Evolutionary conservation across 495 filamentous ascomycete genomes (phyloP).

Genomic region (Hypoxylon perforatum): DNA sequence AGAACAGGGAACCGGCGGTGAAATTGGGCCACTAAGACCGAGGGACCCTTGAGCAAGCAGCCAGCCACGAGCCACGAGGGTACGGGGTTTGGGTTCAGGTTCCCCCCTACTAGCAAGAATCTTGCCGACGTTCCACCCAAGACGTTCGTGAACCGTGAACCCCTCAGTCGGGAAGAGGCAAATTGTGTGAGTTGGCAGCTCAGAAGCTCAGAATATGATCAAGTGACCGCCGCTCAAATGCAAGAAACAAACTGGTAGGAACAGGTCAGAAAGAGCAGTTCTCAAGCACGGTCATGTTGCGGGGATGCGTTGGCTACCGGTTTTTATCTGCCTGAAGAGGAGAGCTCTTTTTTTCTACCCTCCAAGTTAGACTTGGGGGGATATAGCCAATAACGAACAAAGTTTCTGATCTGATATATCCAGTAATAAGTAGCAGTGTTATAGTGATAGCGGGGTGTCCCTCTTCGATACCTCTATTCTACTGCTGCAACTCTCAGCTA

Average conservation of each 20-base stretch:
- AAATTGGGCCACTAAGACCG: slow-evolving; percentile 43
- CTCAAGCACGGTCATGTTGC: slow-evolving; percentile 17
- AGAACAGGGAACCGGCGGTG: slow-evolving; percentile 41
- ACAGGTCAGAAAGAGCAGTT: slow-evolving; percentile 2
- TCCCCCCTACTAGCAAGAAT: neutral
- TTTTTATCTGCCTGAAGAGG: slow-evolving; percentile 42
- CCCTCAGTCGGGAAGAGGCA: slow-evolving; percentile 34
- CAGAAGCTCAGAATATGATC: slow-evolving; percentile 24
- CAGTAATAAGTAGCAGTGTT: slow-evolving; percentile 15
- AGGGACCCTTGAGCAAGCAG: slow-evolving; percentile 30
- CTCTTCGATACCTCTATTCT: slow-evolving; percentile 12
- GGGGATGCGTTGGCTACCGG: slow-evolving; percentile 30
- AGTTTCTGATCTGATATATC: slow-evolving; percentile 21
- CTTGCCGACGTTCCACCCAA: slow-evolving; percentile 6
- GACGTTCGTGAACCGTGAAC: slow-evolving; percentile 23
- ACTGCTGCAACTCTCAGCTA: too few relatives aligned
- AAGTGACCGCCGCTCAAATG: slow-evolving; percentile 31
- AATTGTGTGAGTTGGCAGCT: slow-evolving; percentile 30
- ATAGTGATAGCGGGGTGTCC: slow-evolving; percentile 18
- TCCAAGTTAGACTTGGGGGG: slow-evolving; percentile 17
- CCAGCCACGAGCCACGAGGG: slow-evolving; percentile 25
- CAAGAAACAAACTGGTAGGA: slow-evolving; percentile 10
- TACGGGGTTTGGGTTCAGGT: slow-evolving; percentile 14
- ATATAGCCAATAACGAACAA: slow-evolving; percentile 33
- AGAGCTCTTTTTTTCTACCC: slow-evolving; percentile 17